Evolutionary conservation across 2,329 filamentous ascomycete species (phyloP), one percentile per base, ranked within the genome.

Genomic region (Saccharata proteae): DNA sequence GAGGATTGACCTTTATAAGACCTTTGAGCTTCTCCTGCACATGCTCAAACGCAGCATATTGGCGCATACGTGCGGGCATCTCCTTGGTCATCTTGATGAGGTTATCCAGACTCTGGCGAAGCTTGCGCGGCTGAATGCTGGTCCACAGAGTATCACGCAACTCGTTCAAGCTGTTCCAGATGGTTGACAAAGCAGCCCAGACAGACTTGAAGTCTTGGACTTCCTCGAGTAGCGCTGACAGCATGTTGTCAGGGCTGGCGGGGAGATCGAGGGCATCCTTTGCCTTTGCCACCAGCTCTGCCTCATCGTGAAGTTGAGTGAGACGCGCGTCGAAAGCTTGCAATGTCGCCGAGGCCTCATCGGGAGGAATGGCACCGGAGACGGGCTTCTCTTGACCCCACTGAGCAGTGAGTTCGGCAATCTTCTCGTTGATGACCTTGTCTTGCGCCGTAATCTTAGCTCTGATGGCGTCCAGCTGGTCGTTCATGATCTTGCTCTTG

Each of bases 21-120:
- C 86, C 78, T 26, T 85, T 80, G 23, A 98, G 71, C 17, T 92
- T 81, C 40, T 75, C 84, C 53, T 98, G 92, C 22, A 98, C 85
- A 49, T 98, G 88, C 57, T 98, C 92, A 52, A 98, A 99, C n/a
- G 92, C 92, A 44, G 92, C 88, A 55, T 99, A 99, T 51, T 98
- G 92, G 38, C 92, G 78, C 88, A 98, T 96, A 37, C 90, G 78
- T 57, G 85, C 93, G 0, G 92, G 90, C 90, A 98, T 96, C 40
- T 96, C 88, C 61, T 93, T 96, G 20, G 86, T 96, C 71, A 93
- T 93, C 64, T 93, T 93, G 54, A 96, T 83, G 32, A 96, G 70
- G 28, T 80, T 78, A 49, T 98, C 88, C 30, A 99, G 77, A 39
- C 83, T 81, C 44, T 81, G 74, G 21, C 90, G 76, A 36, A 98